A percentile compares a stretch with the other conserved stretches of the same genome.
phyloP scores from a whole-genome alignment of 176 grass and related monocot species.

The Zea mays region Zm-B73-REFERENCE-NAM-5.0 NC_050105.1:146592501-146593000 shows the following conservation, averaged over 20 bases:
- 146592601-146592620: slow-evolving; percentile 16
- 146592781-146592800: slow-evolving; percentile 31
- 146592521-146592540: slow-evolving; percentile 44
- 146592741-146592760: slow-evolving; percentile 37
- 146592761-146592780: slow-evolving; percentile 37
- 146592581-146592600: slow-evolving; percentile 22
- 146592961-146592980: slow-evolving; percentile 41
- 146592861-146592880: slow-evolving; percentile 37
- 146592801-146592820: slow-evolving; percentile 40
- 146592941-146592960: slow-evolving; percentile 41
- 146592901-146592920: slow-evolving; percentile 72
- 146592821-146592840: slow-evolving; percentile 43
- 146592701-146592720: slow-evolving; percentile 42
- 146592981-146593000: slow-evolving; percentile 30
- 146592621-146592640: slow-evolving; percentile 44
- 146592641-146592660: slow-evolving; percentile 30
- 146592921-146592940: slow-evolving; percentile 61
- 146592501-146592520: slow-evolving; percentile 51
- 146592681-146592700: slow-evolving; percentile 49
- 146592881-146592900: slow-evolving; percentile 39
- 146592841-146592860: slow-evolving; percentile 38
- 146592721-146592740: slow-evolving; percentile 41
- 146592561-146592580: slow-evolving; percentile 35
- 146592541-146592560: slow-evolving; percentile 43
- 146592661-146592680: slow-evolving; percentile 46